Evolutionary conservation across 169 alveolate genomes (phyloP).

Genomic region (Cyclospora cayetanensis): DNA sequence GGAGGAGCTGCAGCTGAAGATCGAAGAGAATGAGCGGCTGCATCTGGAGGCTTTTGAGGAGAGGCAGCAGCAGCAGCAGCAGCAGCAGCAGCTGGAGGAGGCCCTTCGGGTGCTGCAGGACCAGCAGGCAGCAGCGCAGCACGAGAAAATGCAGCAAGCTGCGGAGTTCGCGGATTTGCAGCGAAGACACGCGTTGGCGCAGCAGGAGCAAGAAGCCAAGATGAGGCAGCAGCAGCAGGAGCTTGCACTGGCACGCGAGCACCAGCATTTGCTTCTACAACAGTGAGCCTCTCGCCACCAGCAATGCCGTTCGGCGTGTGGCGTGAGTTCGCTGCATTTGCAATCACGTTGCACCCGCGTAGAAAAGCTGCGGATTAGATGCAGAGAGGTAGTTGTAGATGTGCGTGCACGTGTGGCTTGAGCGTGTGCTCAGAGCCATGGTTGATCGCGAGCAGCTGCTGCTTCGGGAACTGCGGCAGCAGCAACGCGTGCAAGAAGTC

Average conservation of each 20-base stretch:
- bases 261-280: slow-evolving; percentile 5
- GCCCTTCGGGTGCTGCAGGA: background rate
- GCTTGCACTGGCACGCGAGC: background rate
- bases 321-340: too few species aligned
- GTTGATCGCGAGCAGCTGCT: slow-evolving; percentile 8
- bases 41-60: slow-evolving; percentile 38
- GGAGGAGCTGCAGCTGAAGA: slow-evolving; percentile 53
- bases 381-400: too few species aligned
- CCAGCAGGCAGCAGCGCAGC: background rate
- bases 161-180: slow-evolving; percentile 17
- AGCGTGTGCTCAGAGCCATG: background rate
- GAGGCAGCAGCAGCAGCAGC: slow-evolving; percentile 61
- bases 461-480: slow-evolving; percentile 43
- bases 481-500: background rate
- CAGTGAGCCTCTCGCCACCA: background rate
- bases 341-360: too few species aligned
- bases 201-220: slow-evolving; percentile 9
- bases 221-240: slow-evolving; percentile 21
- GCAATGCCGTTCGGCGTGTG: background rate
- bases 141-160: background rate
- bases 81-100: slow-evolving; percentile 27
- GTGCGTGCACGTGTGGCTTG: too few species aligned
- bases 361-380: too few species aligned
- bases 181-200: background rate
- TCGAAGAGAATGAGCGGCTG: slow-evolving; percentile 43